phyloP scores from a whole-genome alignment of 2,329 filamentous ascomycete genomes.

The Sporothrix inflata region DNA sequence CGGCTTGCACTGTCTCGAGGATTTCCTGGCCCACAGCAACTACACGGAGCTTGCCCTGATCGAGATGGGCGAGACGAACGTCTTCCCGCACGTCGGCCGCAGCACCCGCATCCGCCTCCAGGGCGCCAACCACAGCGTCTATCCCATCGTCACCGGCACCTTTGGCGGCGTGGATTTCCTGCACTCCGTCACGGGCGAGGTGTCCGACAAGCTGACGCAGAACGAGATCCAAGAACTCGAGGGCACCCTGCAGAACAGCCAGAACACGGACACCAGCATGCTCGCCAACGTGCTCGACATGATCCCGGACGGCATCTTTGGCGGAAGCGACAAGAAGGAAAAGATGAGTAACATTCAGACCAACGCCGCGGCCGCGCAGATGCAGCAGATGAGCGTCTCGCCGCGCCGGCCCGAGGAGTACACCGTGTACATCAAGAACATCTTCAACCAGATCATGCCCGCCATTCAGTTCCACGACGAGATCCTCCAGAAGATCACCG shows the following conservation, averaged over 20 bases:
- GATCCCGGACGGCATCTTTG: constrained; percentile 80
- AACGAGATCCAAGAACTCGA: constrained; percentile 89
- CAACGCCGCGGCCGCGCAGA: constrained; percentile 74
- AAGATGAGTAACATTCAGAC: constrained; percentile 80
- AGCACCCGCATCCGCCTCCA: constrained; percentile 70
- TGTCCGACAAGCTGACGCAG: constrained; percentile 88
- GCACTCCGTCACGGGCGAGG: constrained; percentile 77
- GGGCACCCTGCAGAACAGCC: constrained; percentile 71
- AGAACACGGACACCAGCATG: constrained; percentile 69
- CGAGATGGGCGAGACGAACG: constrained; percentile 76
- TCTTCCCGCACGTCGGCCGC: constrained; percentile 87
- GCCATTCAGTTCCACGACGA: constrained; percentile 91
- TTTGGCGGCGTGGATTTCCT: constrained; percentile 95
- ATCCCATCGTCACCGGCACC: constrained; percentile 84
- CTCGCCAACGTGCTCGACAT: constrained; percentile 79
- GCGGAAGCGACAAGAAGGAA: constrained; percentile 71
- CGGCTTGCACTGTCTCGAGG: constrained; percentile 84
- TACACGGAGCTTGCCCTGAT: constrained; percentile 87
- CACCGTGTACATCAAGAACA: constrained; percentile 72
- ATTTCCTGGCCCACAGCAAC: constrained; percentile 93
- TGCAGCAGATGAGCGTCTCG: constrained; percentile 73
- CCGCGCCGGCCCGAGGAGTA: constrained; percentile 84
- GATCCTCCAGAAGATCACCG: constrained; percentile 75
- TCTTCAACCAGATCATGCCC: constrained; percentile 81
- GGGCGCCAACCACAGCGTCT: constrained; percentile 69